These are phyloP conservation scores for Trichoderma oligosporum DNA, from an alignment of 2,329 filamentous ascomycete genomes.

Conservation along the genomic window DNA sequence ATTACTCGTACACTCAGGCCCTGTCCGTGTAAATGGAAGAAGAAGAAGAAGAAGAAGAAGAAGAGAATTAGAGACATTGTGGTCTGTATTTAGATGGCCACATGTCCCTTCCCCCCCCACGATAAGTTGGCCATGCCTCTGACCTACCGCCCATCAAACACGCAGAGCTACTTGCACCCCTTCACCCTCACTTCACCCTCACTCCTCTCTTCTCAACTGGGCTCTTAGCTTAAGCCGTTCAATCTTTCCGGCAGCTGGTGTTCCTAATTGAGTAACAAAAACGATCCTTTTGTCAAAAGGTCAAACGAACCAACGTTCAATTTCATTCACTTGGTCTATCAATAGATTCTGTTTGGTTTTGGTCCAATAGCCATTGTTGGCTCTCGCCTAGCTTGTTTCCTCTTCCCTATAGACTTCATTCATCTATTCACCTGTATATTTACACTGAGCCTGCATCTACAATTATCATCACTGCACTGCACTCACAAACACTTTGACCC, in stretches of 20 bases:
- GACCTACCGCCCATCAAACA: neutral
- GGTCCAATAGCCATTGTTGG: neutral
- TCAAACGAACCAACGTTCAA: slow-evolving; percentile 22
- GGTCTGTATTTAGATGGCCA: slow-evolving; percentile 18
- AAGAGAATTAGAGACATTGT: neutral
- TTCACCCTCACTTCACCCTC: slow-evolving; percentile 12
- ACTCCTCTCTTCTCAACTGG: neutral
- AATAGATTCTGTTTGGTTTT: neutral
- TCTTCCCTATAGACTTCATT: neutral
- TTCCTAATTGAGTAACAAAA: slow-evolving; percentile 20
- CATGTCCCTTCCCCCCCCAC: neutral
- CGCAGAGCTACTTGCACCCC: neutral
- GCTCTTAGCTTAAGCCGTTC: slow-evolving; percentile 26
- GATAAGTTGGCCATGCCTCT: neutral
- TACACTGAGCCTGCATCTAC: neutral
- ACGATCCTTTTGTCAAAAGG: slow-evolving; percentile 12
- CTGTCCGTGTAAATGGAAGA: neutral
- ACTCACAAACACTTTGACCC: neutral
- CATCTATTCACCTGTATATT: neutral
- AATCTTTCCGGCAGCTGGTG: slow-evolving; percentile 35
- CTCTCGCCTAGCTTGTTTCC: neutral
- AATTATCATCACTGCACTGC: neutral
- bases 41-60: neutral
- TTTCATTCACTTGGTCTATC: slow-evolving; percentile 17
- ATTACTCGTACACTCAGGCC: neutral